phyloP scores from a whole-genome alignment of 805 yeast species.

The Yarrowia bubula region DNA sequence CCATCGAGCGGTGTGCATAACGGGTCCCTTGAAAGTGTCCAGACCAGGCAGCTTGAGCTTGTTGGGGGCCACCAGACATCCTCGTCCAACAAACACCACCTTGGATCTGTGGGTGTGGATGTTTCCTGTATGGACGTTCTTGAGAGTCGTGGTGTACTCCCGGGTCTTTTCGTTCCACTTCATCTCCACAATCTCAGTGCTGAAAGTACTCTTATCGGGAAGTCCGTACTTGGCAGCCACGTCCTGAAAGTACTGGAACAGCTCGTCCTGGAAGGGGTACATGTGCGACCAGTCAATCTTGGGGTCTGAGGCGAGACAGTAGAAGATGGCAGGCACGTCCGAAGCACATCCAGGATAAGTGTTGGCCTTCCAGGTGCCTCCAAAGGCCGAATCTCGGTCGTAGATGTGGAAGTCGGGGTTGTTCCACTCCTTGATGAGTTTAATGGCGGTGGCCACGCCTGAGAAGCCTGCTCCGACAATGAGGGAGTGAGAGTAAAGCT shows the following conservation, averaged over 20 bases:
- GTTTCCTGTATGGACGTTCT: not conserved
- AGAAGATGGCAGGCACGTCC: constrained; percentile 27
- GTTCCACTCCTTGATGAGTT: constrained; percentile 28
- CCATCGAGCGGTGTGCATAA: constrained; percentile 29
- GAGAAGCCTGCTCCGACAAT: constrained; percentile 31
- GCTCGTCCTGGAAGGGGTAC: constrained; percentile 27
- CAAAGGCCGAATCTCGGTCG: constrained; percentile 26
- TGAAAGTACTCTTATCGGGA: constrained; percentile 2
- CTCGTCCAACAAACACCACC: constrained; percentile 15
- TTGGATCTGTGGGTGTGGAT: constrained; percentile 7
- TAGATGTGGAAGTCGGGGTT: constrained; percentile 30
- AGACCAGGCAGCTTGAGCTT: constrained; percentile 13
- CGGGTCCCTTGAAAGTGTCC: constrained; percentile 23
- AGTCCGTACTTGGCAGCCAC: constrained; percentile 19
- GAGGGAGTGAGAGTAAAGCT: constrained; percentile 23
- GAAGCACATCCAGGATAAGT: constrained; percentile 30
- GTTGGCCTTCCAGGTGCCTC: constrained; percentile 29
- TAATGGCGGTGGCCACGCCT: constrained; percentile 30
- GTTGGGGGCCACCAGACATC: constrained; percentile 24
- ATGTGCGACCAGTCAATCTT: constrained; percentile 27
- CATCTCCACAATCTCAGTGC: constrained; percentile 20
- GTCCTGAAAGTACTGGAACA: constrained; percentile 25
- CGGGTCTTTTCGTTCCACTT: constrained; percentile 18
- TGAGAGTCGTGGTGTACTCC: not conserved
- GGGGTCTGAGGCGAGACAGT: constrained; percentile 26